Percentiles rank a stretch among this genome's conserved stretches.
These are phyloP conservation scores for Thelonectria rubi DNA, from an alignment of 2,329 filamentous ascomycete genomes.

Conservation along the genomic window DNA sequence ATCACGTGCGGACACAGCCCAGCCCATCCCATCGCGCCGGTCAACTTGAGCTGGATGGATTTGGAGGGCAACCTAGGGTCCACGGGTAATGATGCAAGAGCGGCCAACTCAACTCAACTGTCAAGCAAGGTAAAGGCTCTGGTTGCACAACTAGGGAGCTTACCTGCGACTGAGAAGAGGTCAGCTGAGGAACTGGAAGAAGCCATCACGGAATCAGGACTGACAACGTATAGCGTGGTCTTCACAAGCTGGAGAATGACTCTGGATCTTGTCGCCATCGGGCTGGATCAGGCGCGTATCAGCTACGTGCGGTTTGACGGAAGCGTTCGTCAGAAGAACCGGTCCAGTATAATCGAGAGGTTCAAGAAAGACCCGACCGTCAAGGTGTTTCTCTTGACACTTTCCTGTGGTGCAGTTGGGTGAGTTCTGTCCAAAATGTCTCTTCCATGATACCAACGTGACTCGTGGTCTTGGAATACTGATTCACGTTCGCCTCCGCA, in stretches of 20 bases:
- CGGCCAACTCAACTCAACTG: neutral
- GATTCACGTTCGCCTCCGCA: constrained; percentile 28
- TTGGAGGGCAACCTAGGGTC: constrained; percentile 30
- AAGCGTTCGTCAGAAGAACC: constrained; percentile 52
- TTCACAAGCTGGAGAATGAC: constrained; percentile 62
- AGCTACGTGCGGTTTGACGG: constrained; percentile 57
- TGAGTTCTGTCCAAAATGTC: constrained; percentile 39
- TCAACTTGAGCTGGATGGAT: constrained; percentile 36
- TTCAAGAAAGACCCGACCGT: constrained; percentile 52
- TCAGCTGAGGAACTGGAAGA: constrained; percentile 16
- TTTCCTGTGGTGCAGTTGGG: constrained; percentile 63
- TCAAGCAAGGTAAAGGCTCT: constrained; percentile 49
- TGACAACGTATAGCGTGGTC: constrained; percentile 50
- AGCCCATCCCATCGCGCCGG: constrained; percentile 33
- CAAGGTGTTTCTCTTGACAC: constrained; percentile 57
- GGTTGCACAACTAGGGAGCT: constrained; percentile 43
- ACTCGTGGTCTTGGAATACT: neutral
- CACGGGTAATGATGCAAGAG: too few species aligned
- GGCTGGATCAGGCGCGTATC: constrained; percentile 49
- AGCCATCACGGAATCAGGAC: neutral
- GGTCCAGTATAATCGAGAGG: constrained; percentile 50
- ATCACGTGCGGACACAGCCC: constrained; percentile 41
- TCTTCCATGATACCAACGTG: too few species aligned
- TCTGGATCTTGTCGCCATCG: constrained; percentile 55
- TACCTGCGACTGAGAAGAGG: constrained; percentile 48